Evolutionary conservation across 2,329 filamentous ascomycete species (phyloP), one percentile per base, ranked within the genome.

Genomic region (Stagonosporopsis rhizophila): DNA sequence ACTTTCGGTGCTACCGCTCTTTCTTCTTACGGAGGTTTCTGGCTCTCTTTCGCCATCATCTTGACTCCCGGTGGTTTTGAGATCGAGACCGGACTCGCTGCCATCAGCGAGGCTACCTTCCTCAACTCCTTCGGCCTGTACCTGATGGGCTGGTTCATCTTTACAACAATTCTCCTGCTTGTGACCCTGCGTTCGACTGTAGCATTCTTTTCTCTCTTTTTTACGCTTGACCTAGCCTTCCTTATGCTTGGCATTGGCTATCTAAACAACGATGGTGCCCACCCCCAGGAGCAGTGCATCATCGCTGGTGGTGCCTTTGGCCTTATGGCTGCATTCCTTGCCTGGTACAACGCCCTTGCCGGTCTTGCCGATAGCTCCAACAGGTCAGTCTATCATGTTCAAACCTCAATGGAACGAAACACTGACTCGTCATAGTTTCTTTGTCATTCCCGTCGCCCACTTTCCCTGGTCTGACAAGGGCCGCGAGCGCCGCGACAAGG

Each of bases 381-480:
- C 76, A 81, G 76, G 76, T 78, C 44, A 60, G 71, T 69, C 17
- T 17, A 12, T n/a, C 7, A 32, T 14, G 2, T 25, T 4, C 12
- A 23, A 14, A 19, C 7, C n/a, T 8, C 27, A 12, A 1, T 15
- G 19, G 17, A 27, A n/a, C 12, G 15, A 22, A 19, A 15, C 19
- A 35, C 60, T 70, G 44, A 69, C 46, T 38, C 27, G 19, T 52
- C 11, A 11, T 70, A 95, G 91, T 82, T 96, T 96, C 87, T 95
- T 96, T 83, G 83, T 95, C 76, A 87, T 96, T 60, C 94, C 93
- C 47, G 92, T 97, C 61, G 88, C 90, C 69, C 92, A 96, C 83
- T 96, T 97, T 83, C 94, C 93, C 50, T 97, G 94, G 94, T 94
- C 90, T 41, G 75, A 76, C 53, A 77, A 76, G 70, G 75, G 73